Conservation (phyloP, 2,329 filamentous ascomycete genomes). For the Fusarium siculi region DNA sequence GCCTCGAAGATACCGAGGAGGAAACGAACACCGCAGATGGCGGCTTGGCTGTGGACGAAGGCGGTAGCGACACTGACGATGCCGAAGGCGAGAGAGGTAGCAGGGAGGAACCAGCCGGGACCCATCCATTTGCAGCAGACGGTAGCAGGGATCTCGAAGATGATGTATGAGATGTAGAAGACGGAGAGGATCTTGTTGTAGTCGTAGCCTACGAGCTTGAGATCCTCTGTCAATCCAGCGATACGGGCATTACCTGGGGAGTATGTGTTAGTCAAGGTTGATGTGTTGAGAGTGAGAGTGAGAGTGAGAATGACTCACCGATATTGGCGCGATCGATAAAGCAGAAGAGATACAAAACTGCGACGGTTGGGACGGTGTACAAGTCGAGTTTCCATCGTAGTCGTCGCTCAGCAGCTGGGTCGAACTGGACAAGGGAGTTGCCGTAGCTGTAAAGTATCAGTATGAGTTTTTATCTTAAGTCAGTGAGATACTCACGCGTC, state of each 20-base stretch:
- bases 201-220: constrained; percentile 66
- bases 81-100: constrained; percentile 66
- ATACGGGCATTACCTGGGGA: constrained; percentile 60
- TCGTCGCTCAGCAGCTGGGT: constrained; percentile 60
- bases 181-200: constrained; percentile 71
- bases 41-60: constrained; percentile 63
- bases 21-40: constrained; percentile 67
- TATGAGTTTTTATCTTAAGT: neutral
- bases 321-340: constrained; percentile 82
- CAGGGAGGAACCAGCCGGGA: constrained; percentile 72
- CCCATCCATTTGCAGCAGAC: constrained; percentile 72
- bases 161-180: constrained; percentile 74
- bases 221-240: constrained; percentile 66
- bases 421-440: constrained; percentile 42
- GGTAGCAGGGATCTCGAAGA: constrained; percentile 73
- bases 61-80: constrained; percentile 68
- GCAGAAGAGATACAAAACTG: constrained; percentile 76
- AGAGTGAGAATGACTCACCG: constrained; percentile 54
- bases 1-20: constrained; percentile 71
- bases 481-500: constrained; percentile 36
- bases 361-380: constrained; percentile 72
- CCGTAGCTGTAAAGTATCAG: constrained; percentile 36
- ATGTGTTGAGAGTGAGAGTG: neutral
- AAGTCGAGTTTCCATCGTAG: constrained; percentile 74
- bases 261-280: neutral